Conservation (phyloP, 1,284 basidiomycete species). For the Ustilago curta region DNA sequence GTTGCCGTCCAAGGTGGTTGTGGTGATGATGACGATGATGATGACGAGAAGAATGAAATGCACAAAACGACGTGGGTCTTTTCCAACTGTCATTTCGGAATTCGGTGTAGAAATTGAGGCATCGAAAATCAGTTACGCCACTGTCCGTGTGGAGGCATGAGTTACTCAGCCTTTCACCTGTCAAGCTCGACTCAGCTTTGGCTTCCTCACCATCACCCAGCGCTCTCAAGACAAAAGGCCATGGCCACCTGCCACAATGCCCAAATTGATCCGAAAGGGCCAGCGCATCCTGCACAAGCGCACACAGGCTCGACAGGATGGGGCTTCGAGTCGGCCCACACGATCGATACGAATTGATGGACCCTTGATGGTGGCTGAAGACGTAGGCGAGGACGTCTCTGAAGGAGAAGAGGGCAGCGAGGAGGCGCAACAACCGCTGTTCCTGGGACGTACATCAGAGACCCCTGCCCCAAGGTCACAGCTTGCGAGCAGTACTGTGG, state of each 20-base stretch:
- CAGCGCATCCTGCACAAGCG: slow-evolving; percentile 45
- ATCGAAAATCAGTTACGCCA: slow-evolving; percentile 21
- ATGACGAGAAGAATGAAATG: not conserved
- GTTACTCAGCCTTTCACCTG: slow-evolving; percentile 3
- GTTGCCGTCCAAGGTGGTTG: not conserved
- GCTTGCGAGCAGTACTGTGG: not conserved
- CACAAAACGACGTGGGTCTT: slow-evolving; percentile 12
- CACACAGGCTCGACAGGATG: slow-evolving; percentile 26
- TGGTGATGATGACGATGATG: not conserved
- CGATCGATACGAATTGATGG: not conserved
- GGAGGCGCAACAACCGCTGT: slow-evolving; percentile 13
- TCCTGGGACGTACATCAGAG: slow-evolving; percentile 24
- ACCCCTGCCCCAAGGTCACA: slow-evolving; percentile 19
- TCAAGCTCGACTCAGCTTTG: slow-evolving; percentile 17
- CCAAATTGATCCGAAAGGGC: slow-evolving; percentile 49
- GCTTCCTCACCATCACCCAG: slow-evolving; percentile 1
- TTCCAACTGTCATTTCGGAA: slow-evolving; percentile 3
- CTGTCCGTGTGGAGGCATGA: slow-evolving; percentile 20
- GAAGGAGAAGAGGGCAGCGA: slow-evolving; percentile 6
- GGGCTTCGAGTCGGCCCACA: not conserved
- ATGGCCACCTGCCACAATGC: slow-evolving; percentile 29
- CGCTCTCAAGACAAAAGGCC: not conserved
- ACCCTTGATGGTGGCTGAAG: not conserved
- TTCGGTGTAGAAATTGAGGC: slow-evolving; percentile 11
- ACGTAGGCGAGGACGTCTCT: not conserved